phyloP scores from a whole-genome alignment of 2,329 filamentous ascomycete genomes.

The Trichoderma semiorbis region DNA sequence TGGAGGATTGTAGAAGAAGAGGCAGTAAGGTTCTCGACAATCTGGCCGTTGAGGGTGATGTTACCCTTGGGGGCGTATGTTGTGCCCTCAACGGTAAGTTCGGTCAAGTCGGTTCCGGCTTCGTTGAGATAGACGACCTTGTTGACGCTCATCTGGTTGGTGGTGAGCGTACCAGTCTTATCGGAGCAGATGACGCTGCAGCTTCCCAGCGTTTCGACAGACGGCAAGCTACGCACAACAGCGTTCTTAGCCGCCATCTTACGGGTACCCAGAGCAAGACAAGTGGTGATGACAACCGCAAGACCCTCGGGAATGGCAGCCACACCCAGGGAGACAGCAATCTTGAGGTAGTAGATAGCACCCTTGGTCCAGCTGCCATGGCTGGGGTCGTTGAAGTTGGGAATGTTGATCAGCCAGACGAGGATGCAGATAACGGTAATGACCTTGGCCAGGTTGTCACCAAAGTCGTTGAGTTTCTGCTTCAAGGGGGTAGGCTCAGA shows the following conservation, averaged over 20 bases:
- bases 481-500: conserved; percentile 96
- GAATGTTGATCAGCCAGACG: conserved; percentile 98
- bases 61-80: conserved; percentile 83
- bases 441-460: conserved; percentile 92
- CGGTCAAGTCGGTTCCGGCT: conserved; percentile 70
- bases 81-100: conserved; percentile 86
- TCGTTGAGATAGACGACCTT: conserved; percentile 82
- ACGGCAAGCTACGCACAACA: conserved; percentile 91
- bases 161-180: conserved; percentile 97
- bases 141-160: conserved; percentile 98
- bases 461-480: conserved; percentile 98
- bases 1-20: conserved; percentile 75
- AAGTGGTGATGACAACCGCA: conserved; percentile 98
- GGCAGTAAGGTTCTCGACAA: conserved; percentile 63
- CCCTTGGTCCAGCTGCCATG: conserved; percentile 95
- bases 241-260: conserved; percentile 99
- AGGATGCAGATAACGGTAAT: conserved; percentile 95
- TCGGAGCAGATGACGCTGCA: conserved; percentile 99
- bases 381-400: conserved; percentile 91
- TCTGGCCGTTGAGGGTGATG: conserved; percentile 66
- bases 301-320: conserved; percentile 97
- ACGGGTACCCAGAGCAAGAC: conserved; percentile 88
- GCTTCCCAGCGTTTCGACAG: conserved; percentile 95
- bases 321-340: conserved; percentile 95
- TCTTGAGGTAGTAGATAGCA: conserved; percentile 99